Percentiles rank a stretch among this genome's conserved stretches.
Conservation (phyloP, 176 grass and related monocot species). For the Panicum miliaceum region DNA sequence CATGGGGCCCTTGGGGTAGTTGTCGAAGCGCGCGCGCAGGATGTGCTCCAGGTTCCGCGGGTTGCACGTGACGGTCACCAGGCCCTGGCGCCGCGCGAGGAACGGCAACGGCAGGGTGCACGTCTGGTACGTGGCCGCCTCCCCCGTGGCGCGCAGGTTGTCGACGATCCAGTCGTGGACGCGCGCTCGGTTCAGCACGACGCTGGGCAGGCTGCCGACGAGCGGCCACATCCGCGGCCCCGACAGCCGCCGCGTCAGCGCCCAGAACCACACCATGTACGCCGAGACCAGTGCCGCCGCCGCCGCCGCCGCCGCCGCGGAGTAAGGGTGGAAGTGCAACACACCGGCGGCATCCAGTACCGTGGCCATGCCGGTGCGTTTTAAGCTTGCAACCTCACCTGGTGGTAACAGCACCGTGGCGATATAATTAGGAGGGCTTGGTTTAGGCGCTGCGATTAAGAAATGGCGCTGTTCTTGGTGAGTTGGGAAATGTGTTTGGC, state of each 20-base stretch:
- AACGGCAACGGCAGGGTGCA: conserved; percentile 84
- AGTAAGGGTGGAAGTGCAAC: conserved; percentile 24
- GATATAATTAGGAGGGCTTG: conserved; percentile 37
- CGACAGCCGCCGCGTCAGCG: conserved; percentile 61
- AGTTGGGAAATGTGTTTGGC: conserved; percentile 71
- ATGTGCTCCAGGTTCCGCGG: conserved; percentile 95
- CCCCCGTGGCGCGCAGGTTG: conserved; percentile 77
- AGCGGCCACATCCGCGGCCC: conserved; percentile 85
- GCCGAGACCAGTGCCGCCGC: conserved; percentile 50
- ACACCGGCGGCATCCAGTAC: conserved; percentile 32
- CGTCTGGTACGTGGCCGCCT: conserved; percentile 86
- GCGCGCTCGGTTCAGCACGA: conserved; percentile 67
- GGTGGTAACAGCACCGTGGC: background rate
- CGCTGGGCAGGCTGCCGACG: conserved; percentile 77
- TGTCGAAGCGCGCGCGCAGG: conserved; percentile 88
- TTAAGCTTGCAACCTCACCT: conserved; percentile 35
- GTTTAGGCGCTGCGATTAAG: conserved; percentile 45
- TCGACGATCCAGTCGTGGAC: conserved; percentile 94
- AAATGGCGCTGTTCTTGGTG: conserved; percentile 46
- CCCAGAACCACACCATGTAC: conserved; percentile 89
- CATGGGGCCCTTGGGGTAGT: conserved; percentile 95
- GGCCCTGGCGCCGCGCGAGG: conserved; percentile 76
- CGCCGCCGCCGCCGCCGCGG: conserved; percentile 16
- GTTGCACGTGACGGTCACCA: conserved; percentile 93
- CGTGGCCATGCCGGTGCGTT: conserved; percentile 35